Base-by-base conservation (phyloP, 371 early-diverging fungal genomes). In the Thermomucor indicae-seudaticae region DNA sequence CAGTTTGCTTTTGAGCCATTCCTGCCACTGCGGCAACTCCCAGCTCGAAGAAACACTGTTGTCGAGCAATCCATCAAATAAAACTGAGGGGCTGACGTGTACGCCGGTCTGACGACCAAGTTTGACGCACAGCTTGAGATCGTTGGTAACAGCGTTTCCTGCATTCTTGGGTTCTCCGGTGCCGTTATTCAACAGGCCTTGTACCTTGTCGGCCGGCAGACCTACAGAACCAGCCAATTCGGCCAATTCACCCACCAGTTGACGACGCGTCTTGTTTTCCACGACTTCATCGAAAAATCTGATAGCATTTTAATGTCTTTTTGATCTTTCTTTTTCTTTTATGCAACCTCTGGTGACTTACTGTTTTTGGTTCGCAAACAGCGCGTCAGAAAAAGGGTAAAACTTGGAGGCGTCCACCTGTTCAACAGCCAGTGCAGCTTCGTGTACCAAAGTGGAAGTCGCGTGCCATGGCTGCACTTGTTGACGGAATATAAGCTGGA, bases 381-480 rank as follows among this genome's bases (percentile, higher is more conserved):
- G 64, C 1, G 55, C 61, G 47, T 76, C 71, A 4, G 84, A 77
- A 42, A 71, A 85, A 0, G 52, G 60, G 28, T 62, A 77, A 53
- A 91, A 91, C 24, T 75, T 78, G 5, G 43, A 12, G 1, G 78
- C 59, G 47, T 84, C 66, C 28, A 89, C 37, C 39, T 67, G 70
- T 51, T 88, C 86, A 41, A 88, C 91, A n/a, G 91, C 92, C 44
- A 91, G 54, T 27, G 83, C 83, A 27, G 88, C 91, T 62, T 91
- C 90, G 49, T 90, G 88, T 38, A 87, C 71, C 28, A 86, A 51
- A 2, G 86, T 85, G 3, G 86, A 85, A 14, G 73, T 61, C 0
- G 91, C 89, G 58, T 91, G 91, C 92, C 92, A 90, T 1, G 90
- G 86, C 57, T 91, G 92, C 32, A 91, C 73, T 65, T 91, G 92